Percentiles rank a stretch among this genome's conserved stretches.
Conservation (phyloP, 106 monocot genomes). For the Amphibolis antarctica region DNA sequence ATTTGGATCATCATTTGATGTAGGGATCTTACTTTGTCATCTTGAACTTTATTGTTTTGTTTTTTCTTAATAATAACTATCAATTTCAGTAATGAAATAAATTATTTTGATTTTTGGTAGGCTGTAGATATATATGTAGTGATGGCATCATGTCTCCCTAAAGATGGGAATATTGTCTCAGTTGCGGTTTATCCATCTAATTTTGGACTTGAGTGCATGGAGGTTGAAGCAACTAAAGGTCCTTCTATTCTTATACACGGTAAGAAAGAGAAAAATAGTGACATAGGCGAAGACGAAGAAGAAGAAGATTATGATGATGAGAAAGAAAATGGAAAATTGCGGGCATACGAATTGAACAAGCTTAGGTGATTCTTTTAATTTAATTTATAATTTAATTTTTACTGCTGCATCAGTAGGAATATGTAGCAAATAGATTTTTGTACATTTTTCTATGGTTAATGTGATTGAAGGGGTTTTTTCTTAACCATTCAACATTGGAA, state of each 20-base stretch:
- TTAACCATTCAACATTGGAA: too few relatives aligned
- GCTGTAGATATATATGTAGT: constrained; percentile 87
- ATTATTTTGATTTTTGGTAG: constrained; percentile 19
- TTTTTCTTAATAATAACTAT: neutral
- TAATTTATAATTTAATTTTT: too few relatives aligned
- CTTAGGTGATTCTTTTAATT: constrained; percentile 35
- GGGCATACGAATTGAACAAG: constrained; percentile 72
- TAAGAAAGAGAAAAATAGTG: constrained; percentile 13
- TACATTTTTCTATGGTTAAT: too few relatives aligned
- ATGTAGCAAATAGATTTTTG: too few relatives aligned
- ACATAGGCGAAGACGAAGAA: constrained; percentile 17
- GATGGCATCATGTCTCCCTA: constrained; percentile 76
- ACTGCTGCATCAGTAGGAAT: too few relatives aligned
- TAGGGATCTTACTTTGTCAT: too few relatives aligned
- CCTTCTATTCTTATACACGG: constrained; percentile 50
- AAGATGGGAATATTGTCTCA: constrained; percentile 62
- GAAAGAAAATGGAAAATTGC: constrained; percentile 45
- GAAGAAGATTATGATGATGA: constrained; percentile 22
- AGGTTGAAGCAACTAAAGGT: constrained; percentile 54
- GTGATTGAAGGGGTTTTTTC: too few relatives aligned
- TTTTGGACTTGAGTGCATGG: constrained; percentile 82
- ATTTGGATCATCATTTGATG: too few relatives aligned
- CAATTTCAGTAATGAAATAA: neutral
- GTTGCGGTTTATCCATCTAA: constrained; percentile 79
- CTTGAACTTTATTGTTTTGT: too few relatives aligned